phyloP scores from a whole-genome alignment of 2,329 filamentous ascomycete species.

The Alternaria tenuissima region DNA sequence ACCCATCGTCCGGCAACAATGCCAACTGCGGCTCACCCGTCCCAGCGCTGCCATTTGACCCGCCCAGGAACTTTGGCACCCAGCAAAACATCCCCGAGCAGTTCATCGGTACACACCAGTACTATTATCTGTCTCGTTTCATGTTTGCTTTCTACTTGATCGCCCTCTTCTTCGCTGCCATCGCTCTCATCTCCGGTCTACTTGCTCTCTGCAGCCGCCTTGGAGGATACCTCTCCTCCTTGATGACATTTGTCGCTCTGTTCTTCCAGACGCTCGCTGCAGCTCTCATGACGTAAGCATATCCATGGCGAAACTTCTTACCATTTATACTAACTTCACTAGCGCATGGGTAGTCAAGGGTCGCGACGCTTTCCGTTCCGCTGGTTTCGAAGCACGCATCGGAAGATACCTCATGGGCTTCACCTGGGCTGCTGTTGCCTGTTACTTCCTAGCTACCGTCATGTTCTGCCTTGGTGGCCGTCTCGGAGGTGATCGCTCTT shows the following conservation, averaged over 20 bases:
- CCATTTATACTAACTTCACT: slow-evolving; percentile 14
- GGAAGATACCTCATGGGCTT: slow-evolving; percentile 78
- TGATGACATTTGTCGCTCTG: slow-evolving; percentile 67
- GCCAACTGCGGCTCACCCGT: slow-evolving; percentile 69
- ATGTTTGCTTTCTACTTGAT: slow-evolving; percentile 92
- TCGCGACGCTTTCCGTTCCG: slow-evolving; percentile 69
- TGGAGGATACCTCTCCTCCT: slow-evolving; percentile 71
- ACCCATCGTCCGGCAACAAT: slow-evolving; percentile 59
- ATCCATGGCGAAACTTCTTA: slow-evolving; percentile 2
- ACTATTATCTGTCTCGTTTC: slow-evolving; percentile 88
- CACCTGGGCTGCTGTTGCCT: slow-evolving; percentile 75
- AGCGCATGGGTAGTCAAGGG: slow-evolving; percentile 74
- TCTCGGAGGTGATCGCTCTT: slow-evolving; percentile 56
- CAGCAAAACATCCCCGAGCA: slow-evolving; percentile 59
- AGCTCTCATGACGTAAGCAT: slow-evolving; percentile 76
- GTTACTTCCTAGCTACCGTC: slow-evolving; percentile 70
- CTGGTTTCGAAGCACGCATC: slow-evolving; percentile 65
- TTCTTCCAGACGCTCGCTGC: slow-evolving; percentile 74
- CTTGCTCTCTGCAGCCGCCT: slow-evolving; percentile 76
- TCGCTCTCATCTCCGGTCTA: slow-evolving; percentile 73
- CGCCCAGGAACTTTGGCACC: slow-evolving; percentile 68
- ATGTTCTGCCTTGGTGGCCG: slow-evolving; percentile 71
- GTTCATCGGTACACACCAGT: slow-evolving; percentile 68
- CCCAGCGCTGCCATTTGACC: slow-evolving; percentile 72
- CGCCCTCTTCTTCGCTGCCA: slow-evolving; percentile 77